These are phyloP conservation scores for Paramecium primaurelia DNA, from an alignment of 73 alveolate genomes.

Conservation along the genomic window DNA sequence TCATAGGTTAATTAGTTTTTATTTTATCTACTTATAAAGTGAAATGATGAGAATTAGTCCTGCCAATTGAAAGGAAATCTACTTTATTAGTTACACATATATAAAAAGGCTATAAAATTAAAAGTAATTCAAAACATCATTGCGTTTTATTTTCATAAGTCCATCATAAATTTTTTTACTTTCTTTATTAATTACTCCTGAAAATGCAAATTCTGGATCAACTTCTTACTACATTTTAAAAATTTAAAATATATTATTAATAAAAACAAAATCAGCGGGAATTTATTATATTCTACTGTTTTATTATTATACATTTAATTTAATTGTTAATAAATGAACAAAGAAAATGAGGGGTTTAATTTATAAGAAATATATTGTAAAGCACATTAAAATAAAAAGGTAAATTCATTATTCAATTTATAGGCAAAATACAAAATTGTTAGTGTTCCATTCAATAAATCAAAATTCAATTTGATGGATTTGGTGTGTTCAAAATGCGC, in stretches of 20 bases:
- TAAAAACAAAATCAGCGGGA: not conserved
- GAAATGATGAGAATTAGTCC: slow-evolving; percentile 29
- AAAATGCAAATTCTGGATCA: not conserved
- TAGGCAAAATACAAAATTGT: not conserved
- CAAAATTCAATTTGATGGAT: not conserved
- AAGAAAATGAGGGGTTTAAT: not conserved
- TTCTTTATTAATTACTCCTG: slow-evolving; percentile 22
- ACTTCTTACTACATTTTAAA: not conserved
- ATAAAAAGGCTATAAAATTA: not conserved
- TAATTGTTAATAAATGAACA: not conserved
- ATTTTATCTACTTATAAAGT: not conserved
- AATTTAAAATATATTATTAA: not conserved
- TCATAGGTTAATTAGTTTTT: not conserved
- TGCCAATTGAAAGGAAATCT: not conserved
- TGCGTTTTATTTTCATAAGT: not conserved
- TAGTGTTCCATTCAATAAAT: not conserved
- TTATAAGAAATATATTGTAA: not conserved
- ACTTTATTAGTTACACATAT: not conserved
- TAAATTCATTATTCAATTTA: not conserved
- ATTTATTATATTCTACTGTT: not conserved
- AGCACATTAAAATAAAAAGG: not conserved
- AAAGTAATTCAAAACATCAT: not conserved
- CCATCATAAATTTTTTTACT: slow-evolving; percentile 13
- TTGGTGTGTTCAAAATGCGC: slow-evolving; percentile 10
- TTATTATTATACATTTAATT: not conserved